These are phyloP conservation scores for Lepiota subincarnata DNA, from an alignment of 768 basidiomycete genomes.

Conservation along the genomic window DNA sequence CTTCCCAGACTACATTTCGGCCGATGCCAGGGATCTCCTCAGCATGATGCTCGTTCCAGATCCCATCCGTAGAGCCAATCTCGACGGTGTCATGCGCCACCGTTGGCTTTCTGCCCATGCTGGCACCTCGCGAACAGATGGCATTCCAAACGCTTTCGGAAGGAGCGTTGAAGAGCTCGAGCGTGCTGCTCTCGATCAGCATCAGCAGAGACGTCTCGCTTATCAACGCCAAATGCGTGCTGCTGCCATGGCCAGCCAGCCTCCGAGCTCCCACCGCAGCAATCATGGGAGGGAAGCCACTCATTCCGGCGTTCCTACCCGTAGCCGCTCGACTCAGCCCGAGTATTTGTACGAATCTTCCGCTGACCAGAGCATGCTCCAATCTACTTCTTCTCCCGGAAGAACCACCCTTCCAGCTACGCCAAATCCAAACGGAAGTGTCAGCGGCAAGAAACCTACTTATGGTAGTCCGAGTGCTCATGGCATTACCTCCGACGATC, in stretches of 20 bases:
- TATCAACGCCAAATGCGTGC: conserved; percentile 80
- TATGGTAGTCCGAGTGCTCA: conserved; percentile 32
- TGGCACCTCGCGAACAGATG: conserved; percentile 30
- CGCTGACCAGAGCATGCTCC: conserved; percentile 49
- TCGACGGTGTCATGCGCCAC: conserved; percentile 80
- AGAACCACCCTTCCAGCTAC: conserved; percentile 21
- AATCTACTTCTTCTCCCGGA: conserved; percentile 26
- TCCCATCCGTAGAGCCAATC: conserved; percentile 71
- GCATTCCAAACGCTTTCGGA: conserved; percentile 47
- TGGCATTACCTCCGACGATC: conserved; percentile 61
- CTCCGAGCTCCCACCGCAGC: conserved; percentile 31
- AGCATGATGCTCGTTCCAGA: conserved; percentile 94
- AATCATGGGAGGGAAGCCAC: conserved; percentile 52
- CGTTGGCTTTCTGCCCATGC: conserved; percentile 75
- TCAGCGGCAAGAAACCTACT: conserved; percentile 17
- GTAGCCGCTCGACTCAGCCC: conserved; percentile 60
- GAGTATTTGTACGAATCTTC: conserved; percentile 77
- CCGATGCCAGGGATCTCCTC: conserved; percentile 78
- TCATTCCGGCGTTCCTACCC: conserved; percentile 33
- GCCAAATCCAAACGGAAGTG: conserved; percentile 22
- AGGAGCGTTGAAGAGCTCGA: conserved; percentile 78
- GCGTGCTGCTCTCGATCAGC: conserved; percentile 73
- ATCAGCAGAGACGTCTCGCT: conserved; percentile 75
- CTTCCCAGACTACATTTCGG: conserved; percentile 93
- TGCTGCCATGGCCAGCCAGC: conserved; percentile 30